Evolutionary conservation across 2,329 filamentous ascomycete species (phyloP).

Genomic region (Fusarium sp.): DNA sequence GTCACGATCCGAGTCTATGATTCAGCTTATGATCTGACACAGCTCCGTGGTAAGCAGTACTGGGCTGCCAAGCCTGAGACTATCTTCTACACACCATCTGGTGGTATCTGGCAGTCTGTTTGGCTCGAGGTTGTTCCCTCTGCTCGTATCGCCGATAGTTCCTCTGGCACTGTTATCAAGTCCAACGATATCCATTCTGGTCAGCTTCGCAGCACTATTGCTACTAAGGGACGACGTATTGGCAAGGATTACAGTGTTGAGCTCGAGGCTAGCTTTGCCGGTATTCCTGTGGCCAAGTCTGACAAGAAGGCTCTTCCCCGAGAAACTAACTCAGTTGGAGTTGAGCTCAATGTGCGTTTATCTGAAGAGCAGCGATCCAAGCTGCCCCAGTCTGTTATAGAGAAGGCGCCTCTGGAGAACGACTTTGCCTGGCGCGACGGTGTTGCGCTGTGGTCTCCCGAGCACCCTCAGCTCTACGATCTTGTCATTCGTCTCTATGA

Average conservation of each 20-base stretch:
- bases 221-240: slow-evolving; percentile 62
- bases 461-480: slow-evolving; percentile 68
- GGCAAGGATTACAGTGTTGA: slow-evolving; percentile 63
- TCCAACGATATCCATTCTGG: slow-evolving; percentile 67
- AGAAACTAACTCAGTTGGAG: slow-evolving; percentile 61
- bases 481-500: slow-evolving; percentile 66
- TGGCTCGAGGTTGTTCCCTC: slow-evolving; percentile 68
- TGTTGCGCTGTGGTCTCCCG: slow-evolving; percentile 72
- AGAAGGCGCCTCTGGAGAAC: slow-evolving; percentile 53
- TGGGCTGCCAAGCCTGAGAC: slow-evolving; percentile 71
- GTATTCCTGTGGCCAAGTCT: slow-evolving; percentile 59
- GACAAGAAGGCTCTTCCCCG: slow-evolving; percentile 58
- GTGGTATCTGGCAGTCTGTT: slow-evolving; percentile 69
- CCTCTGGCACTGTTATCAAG: slow-evolving; percentile 67
- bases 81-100: slow-evolving; percentile 70
- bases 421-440: slow-evolving; percentile 62
- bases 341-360: slow-evolving; percentile 64
- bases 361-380: slow-evolving; percentile 55
- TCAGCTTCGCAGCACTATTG: slow-evolving; percentile 62
- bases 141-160: slow-evolving; percentile 66
- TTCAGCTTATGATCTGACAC: slow-evolving; percentile 72
- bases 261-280: slow-evolving; percentile 65
- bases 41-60: slow-evolving; percentile 76
- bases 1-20: slow-evolving; percentile 71
- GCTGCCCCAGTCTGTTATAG: slow-evolving; percentile 54